A percentile compares a stretch with the other conserved stretches of the same genome.
These are phyloP conservation scores for Euphrasia confusa DNA, from an alignment of 257 asterid species.

Conservation along the genomic window DNA sequence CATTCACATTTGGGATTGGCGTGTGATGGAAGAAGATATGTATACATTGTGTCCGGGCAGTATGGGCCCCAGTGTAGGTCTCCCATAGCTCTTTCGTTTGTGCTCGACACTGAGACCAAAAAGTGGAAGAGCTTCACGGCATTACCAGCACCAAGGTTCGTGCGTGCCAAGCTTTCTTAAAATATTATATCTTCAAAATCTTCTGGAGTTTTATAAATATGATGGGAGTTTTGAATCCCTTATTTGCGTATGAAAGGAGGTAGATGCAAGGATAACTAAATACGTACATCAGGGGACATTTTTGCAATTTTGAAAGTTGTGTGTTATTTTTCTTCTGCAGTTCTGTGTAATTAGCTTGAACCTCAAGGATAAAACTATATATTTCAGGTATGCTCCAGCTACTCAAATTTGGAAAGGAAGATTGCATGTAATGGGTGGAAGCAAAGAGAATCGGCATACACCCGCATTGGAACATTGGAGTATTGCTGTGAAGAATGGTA, in stretches of 20 bases:
- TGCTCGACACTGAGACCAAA: constrained; percentile 47
- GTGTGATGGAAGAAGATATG: constrained; percentile 70
- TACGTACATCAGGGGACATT: too few relatives aligned
- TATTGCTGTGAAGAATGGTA: constrained; percentile 60
- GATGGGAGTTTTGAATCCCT: too few relatives aligned
- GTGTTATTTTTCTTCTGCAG: too few relatives aligned
- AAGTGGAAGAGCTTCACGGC: constrained; percentile 56
- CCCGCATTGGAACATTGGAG: constrained; percentile 75
- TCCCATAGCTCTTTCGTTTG: constrained; percentile 48
- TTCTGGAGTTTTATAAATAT: too few relatives aligned
- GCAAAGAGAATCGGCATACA: constrained; percentile 77
- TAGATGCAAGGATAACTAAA: too few relatives aligned
- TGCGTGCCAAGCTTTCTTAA: background rate
- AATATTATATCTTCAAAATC: background rate
- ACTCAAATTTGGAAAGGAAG: constrained; percentile 78
- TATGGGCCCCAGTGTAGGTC: constrained; percentile 65
- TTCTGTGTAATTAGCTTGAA: background rate
- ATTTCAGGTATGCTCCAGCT: constrained; percentile 78
- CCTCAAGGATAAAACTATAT: background rate
- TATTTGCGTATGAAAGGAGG: too few relatives aligned
- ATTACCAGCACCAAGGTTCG: constrained; percentile 65
- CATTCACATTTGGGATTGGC: constrained; percentile 77
- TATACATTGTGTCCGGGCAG: constrained; percentile 62
- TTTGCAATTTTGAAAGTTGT: too few relatives aligned
- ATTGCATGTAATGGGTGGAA: constrained; percentile 77